Conservation (phyloP, 192 early-diverging fungal species). For the Lunasporangiospora selenospora region DNA sequence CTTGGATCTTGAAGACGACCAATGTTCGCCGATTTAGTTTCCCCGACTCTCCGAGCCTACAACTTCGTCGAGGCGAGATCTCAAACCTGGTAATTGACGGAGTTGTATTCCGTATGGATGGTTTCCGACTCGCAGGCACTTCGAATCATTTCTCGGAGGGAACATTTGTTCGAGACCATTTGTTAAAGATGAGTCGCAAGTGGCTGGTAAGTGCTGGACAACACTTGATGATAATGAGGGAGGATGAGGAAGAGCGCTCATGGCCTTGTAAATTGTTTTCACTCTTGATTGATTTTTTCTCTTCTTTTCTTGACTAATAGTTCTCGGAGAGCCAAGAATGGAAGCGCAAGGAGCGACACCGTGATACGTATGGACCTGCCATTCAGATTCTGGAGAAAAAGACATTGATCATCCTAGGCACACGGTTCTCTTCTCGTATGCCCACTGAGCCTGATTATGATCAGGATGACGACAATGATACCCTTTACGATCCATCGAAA, state of each 20-base stretch:
- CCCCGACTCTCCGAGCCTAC: constrained; percentile 29
- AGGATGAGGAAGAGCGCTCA: background rate
- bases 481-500: too few species aligned
- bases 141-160: background rate
- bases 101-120: constrained; percentile 47
- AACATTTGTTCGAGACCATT: constrained; percentile 8
- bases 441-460: too few species aligned
- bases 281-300: background rate
- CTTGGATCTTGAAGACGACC: constrained; percentile 63
- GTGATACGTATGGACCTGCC: constrained; percentile 72
- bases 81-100: constrained; percentile 30
- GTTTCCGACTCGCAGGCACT: background rate
- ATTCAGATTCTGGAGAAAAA: constrained; percentile 37
- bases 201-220: background rate
- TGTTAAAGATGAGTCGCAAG: background rate
- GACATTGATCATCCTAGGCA: constrained; percentile 19
- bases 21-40: constrained; percentile 70
- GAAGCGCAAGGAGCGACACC: constrained; percentile 55
- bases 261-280: background rate
- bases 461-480: too few species aligned
- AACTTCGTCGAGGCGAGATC: constrained; percentile 20
- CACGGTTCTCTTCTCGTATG: too few species aligned
- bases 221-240: too few species aligned
- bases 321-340: constrained; percentile 13
- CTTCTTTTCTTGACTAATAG: constrained; percentile 1